These are phyloP conservation scores for Metahyphopichia silvanorum DNA, from an alignment of 805 yeast genomes.

Conservation along the genomic window DNA sequence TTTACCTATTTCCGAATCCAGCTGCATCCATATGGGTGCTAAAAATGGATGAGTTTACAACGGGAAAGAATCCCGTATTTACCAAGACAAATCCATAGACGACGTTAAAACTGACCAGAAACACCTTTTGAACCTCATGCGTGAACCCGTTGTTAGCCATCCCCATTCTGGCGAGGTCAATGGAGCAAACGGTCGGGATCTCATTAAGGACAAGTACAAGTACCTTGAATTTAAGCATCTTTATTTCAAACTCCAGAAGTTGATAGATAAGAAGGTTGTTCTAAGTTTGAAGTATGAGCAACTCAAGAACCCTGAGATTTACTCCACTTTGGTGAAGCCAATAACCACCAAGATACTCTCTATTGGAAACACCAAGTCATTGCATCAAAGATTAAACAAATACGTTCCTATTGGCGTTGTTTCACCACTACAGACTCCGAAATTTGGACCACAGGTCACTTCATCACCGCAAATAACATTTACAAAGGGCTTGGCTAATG, in stretches of 20 bases:
- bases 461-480: too few relatives aligned
- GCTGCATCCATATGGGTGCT: too few relatives aligned
- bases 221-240: conserved; percentile 35
- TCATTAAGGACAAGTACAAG: conserved; percentile 14
- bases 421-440: conserved; percentile 12
- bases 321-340: conserved; percentile 46
- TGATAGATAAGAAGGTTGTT: conserved; percentile 39
- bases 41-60: too few relatives aligned
- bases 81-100: too few relatives aligned
- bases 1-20: too few relatives aligned
- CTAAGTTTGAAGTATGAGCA: conserved; percentile 50
- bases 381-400: conserved; percentile 29
- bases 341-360: conserved; percentile 37
- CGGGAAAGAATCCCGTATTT: too few relatives aligned
- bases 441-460: conserved; percentile 13
- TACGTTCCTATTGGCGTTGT: conserved; percentile 17
- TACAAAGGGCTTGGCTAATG: conserved; percentile 9
- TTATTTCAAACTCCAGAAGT: conserved; percentile 40
- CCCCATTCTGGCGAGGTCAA: too few relatives aligned
- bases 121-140: too few relatives aligned
- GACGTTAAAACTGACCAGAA: too few relatives aligned
- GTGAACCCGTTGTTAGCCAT: too few relatives aligned
- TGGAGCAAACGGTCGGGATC: too few relatives aligned
- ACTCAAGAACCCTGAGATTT: conserved; percentile 48
- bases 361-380: conserved; percentile 33